Base-by-base conservation (phyloP, 495 filamentous ascomycete genomes). In the Hyaloscypha finlandica region DNA sequence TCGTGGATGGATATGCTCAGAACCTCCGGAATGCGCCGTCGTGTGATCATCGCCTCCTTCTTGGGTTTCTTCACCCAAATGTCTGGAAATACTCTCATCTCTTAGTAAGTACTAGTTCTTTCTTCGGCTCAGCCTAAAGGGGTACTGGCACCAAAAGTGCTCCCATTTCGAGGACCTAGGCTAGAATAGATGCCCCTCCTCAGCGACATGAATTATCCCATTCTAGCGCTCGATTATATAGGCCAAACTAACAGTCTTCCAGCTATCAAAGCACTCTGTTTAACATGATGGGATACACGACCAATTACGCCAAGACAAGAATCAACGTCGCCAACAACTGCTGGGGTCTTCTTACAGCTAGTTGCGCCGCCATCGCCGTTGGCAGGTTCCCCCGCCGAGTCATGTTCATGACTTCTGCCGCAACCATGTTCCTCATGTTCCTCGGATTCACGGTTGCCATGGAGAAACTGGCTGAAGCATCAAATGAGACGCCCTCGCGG, bases 341-440 rank as follows among this genome's bases (percentile, higher is more conserved):
- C 54, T 80, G 86, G 51, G 83, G 84, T 63, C 76, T 87, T 8
- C 77, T 86, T 57, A 80, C 83, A 9, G 86, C 85, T 4, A 78
- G 82, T 54, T 74, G 78, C 30, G 83, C 83, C n/a, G 85, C 88
- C 20, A 77, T 85, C 51, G 80, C 84, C 59, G 82, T 79, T n/a
- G 76, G 81, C 70, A 77, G 80, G 30, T 81, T 88, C 48, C 84
- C 84, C 11, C 79, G 87, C 14, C 81, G 87, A 9, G 81, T 79
- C 3, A 79, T 90, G 56, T 86, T 87, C 69, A 75, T 87, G 29
- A 65, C 79, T n/a, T 77, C 81, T 19, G 83, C 81, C 25, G 74
- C 72, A 16, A 80, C 81, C 54, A 84, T 85, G 82, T 78, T 83
- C 31, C 63, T 77, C 20, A 81, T 80, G 2, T 85, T 84, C 68